A percentile compares a stretch with the other conserved stretches of the same genome.
phyloP scores from a whole-genome alignment of 2,329 filamentous ascomycete genomes.

The Botrytis aclada region DNA sequence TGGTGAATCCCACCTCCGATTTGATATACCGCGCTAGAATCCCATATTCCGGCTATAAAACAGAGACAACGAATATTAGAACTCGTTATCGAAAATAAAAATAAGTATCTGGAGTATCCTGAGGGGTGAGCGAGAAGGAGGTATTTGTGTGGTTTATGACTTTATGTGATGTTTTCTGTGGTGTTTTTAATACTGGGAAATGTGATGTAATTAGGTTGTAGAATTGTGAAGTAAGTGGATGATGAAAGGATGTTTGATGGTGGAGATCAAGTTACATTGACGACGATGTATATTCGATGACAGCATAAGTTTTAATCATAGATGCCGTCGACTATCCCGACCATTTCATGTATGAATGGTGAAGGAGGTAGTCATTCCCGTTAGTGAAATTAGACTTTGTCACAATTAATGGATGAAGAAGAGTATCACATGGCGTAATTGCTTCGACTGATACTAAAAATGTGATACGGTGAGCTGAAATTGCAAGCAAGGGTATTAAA shows the following conservation, averaged over 20 bases:
- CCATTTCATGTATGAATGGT: fast-evolving
- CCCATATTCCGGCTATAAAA: too few relatives aligned
- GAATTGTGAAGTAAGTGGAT: too few relatives aligned
- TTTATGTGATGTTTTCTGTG: too few relatives aligned
- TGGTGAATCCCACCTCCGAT: too few relatives aligned
- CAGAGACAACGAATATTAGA: too few relatives aligned
- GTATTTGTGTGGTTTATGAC: too few relatives aligned
- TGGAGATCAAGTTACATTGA: neutral
- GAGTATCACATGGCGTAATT: neutral
- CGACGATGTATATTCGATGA: neutral
- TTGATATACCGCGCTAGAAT: too few relatives aligned
- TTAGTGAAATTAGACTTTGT: fast-evolving
- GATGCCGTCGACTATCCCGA: fast-evolving
- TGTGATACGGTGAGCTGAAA: neutral
- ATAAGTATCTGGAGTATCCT: too few relatives aligned
- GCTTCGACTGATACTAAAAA: fast-evolving
- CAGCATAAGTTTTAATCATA: fast-evolving
- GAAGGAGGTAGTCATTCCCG: fast-evolving
- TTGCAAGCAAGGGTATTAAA: neutral
- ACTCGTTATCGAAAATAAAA: too few relatives aligned
- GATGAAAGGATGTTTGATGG: fast-evolving
- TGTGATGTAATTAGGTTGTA: too few relatives aligned
- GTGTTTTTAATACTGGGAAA: too few relatives aligned
- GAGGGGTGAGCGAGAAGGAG: too few relatives aligned
- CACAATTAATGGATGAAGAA: neutral